Base-by-base conservation (phyloP, 768 basidiomycete genomes). In the Mycena haematopus region DNA sequence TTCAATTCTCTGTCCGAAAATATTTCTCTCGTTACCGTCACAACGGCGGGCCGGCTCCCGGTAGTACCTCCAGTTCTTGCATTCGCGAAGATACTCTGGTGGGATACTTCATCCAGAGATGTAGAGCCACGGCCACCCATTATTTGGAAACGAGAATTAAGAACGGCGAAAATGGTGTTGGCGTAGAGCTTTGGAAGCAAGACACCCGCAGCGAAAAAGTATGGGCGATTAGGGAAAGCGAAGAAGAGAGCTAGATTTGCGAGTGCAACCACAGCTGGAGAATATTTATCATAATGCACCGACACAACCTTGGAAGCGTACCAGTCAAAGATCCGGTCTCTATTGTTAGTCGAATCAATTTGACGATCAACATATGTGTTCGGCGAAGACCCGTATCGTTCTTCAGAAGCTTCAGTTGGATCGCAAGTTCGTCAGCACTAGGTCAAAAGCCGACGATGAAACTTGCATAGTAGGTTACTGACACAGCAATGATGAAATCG, bases 101-200 rank as follows among this genome's bases (percentile, higher is more conserved):
- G 33, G n/a, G 31, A 35, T 6, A n/a, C 4, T 6, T 35, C 5
- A 14, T 52, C 50, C 33, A 14, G 22, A 13, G 31, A 21, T 2
- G 29, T 19, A 10, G 4, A 52, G 33, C 50, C 50, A 13, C 50
- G 50, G 17, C 33, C 50, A 21, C 50, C 50, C 11, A 22, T 3
- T 7, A 52, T 52, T 33, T 52, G 50, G 33, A 52, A 17, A 4
- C 50, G 50, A 19, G 50, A 33, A 19, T 52, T 52, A 11, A 52
- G 31, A 29, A 52, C 33, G 50, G 50, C 50, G 33, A 52, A 52
- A 11, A 52, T 52, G n/a, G 50, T 52, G 33, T 52, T 52, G 0
- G 33, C 50, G 11, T 52, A 52, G 33, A 52, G 50, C 14, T 52
- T 52, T 4, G 50, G 50, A n/a, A 52, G 50, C 8, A 52, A 11